A percentile compares a stretch with the other conserved stretches of the same genome.
Conservation (phyloP, 164 flowering plant genomes). For the Pachysandra terminalis region DNA sequence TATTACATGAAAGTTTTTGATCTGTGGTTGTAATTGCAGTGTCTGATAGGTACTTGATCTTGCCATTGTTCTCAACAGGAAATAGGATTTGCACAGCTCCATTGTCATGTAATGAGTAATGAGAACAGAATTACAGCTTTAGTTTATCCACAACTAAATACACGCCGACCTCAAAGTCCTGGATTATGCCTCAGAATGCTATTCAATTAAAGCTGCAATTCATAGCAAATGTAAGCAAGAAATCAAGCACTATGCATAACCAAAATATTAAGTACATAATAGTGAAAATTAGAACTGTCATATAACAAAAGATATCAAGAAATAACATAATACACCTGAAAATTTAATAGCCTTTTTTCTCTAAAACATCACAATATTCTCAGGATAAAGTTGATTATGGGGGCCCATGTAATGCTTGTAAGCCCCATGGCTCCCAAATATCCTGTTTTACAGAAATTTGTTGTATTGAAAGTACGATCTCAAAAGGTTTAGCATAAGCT, state of each 20-base stretch:
- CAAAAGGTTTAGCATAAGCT: too few species aligned
- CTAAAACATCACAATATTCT: too few species aligned
- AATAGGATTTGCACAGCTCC: conserved; percentile 2
- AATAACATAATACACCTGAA: not conserved
- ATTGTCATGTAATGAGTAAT: not conserved
- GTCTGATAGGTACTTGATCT: not conserved
- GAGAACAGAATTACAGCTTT: not conserved
- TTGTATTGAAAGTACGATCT: too few species aligned
- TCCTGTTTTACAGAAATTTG: not conserved
- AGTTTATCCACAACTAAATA: not conserved
- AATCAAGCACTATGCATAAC: not conserved
- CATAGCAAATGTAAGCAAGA: not conserved
- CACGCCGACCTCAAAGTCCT: not conserved
- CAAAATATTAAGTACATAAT: not conserved
- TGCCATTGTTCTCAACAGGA: not conserved
- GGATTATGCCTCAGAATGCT: not conserved
- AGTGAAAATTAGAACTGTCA: not conserved
- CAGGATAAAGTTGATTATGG: not conserved
- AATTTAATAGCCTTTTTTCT: not conserved
- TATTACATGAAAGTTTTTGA: not conserved
- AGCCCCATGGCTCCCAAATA: not conserved
- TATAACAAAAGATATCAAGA: not conserved
- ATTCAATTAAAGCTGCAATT: conserved; percentile 1
- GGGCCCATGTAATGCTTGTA: not conserved
- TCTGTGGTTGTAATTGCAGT: not conserved